Evolutionary conservation across 352 stramenopile species (phyloP).

Genomic region (Phytophthora niederhauseri): DNA sequence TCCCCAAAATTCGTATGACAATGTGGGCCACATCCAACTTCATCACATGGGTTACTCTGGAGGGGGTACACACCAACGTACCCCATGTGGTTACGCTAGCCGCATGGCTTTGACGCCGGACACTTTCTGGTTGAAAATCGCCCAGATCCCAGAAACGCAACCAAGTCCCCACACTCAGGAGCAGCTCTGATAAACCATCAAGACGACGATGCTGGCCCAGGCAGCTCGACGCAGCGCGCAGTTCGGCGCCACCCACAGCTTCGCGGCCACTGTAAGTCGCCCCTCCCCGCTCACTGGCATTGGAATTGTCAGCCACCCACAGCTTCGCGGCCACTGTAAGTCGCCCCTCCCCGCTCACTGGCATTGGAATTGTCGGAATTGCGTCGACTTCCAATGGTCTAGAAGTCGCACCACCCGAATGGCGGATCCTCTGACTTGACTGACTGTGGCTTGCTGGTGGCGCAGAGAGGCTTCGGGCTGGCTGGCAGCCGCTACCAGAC

Average conservation of each 20-base stretch:
- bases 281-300: background rate
- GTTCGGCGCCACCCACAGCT: slow-evolving; percentile 26
- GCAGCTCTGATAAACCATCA: slow-evolving; percentile 1
- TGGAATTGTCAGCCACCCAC: slow-evolving; percentile 5
- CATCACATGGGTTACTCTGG: background rate
- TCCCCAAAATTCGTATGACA: too few relatives aligned
- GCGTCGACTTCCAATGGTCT: background rate
- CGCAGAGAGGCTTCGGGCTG: slow-evolving; percentile 34
- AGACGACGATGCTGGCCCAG: slow-evolving; percentile 46
- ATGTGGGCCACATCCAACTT: too few relatives aligned
- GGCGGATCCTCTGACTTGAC: slow-evolving; percentile 10
- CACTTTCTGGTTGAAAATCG: slow-evolving; percentile 38
- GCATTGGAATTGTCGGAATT: background rate
- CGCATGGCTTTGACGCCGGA: slow-evolving; percentile 50
- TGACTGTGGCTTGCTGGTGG: slow-evolving; percentile 13
- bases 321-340: slow-evolving; percentile 28
- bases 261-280: slow-evolving; percentile 25
- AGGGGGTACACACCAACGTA: slow-evolving; percentile 10
- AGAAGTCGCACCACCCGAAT: slow-evolving; percentile 22
- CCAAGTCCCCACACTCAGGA: slow-evolving; percentile 5
- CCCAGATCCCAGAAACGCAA: slow-evolving; percentile 29
- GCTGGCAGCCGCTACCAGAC: slow-evolving; percentile 64
- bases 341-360: background rate
- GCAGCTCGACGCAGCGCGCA: slow-evolving; percentile 38
- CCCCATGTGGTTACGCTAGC: background rate